Evolutionary conservation across 192 early-diverging fungal genomes (phyloP).

Genomic region (Helicostylum pulchrum): DNA sequence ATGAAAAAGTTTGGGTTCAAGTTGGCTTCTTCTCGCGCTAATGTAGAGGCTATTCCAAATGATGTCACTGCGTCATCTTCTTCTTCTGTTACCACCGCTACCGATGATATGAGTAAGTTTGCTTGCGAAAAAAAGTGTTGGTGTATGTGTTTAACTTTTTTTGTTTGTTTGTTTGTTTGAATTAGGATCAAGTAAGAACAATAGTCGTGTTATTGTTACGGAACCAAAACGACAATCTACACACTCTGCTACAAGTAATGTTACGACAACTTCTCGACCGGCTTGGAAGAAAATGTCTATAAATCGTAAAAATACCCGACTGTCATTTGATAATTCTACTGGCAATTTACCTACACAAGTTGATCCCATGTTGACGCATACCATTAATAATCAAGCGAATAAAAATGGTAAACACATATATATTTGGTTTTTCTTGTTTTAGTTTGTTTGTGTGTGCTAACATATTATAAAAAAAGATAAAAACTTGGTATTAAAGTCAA

Average conservation of each 20-base stretch:
- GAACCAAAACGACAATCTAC: not conserved
- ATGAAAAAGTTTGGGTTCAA: not conserved
- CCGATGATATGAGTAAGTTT: too few relatives aligned
- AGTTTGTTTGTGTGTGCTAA: too few relatives aligned
- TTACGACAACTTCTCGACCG: not conserved
- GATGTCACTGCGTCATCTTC: too few relatives aligned
- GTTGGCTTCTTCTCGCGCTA: not conserved
- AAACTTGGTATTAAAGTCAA: not conserved
- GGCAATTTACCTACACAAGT: constrained; percentile 1
- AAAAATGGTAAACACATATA: not conserved
- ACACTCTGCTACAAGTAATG: not conserved
- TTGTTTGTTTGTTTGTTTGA: too few relatives aligned
- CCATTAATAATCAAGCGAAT: not conserved
- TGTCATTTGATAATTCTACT: not conserved
- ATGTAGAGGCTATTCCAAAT: too few relatives aligned
- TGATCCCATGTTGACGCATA: constrained; percentile 6
- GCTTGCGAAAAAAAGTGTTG: too few relatives aligned
- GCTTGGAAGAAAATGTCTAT: constrained; percentile 11
- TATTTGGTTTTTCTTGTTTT: too few relatives aligned
- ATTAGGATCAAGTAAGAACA: too few relatives aligned
- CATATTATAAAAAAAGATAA: not conserved
- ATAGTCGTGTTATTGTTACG: too few relatives aligned
- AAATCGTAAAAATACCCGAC: constrained; percentile 1
- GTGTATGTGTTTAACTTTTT: too few relatives aligned
- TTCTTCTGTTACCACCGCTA: too few relatives aligned